Evolutionary conservation across 192 early-diverging fungal genomes (phyloP), one percentile per base, ranked within the genome.

Genomic region (Backusella liffmaniae): DNA sequence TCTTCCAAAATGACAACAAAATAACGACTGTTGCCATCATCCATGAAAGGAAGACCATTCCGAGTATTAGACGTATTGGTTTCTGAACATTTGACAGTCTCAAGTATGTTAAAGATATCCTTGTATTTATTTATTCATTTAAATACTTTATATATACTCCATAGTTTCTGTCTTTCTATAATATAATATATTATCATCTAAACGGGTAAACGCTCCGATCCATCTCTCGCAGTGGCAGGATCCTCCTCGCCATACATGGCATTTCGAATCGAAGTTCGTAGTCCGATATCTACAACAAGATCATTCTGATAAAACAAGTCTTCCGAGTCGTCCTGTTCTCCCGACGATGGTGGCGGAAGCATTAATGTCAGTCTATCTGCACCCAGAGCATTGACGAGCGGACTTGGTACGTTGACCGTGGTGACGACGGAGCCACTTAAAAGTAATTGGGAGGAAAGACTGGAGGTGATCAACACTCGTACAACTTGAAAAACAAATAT

Each of bases 241-340:
- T 76, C 75, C 37, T 79, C 78, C 51, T 81, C 80, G 0, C 72
- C 80, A 70, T 81, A 76, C 37, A 81, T 35, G 0, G 74, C 59
- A 70, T 81, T 81, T 44, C 80, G 76, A 21, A 77, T 66, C 1
- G 80, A 77, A 0, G 49, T 32, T 67, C 80, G 21, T 35, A 81
- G 15, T 8, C 76, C 67, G 18, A 81, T 73, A 66, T 81, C 80
- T 1, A 77, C 80, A 1, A 77, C 76, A 23, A 81, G 41, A 9
- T 73, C 80, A 30, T 76, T 51, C 32, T 77, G 29, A 41, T 77
- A 77, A 39, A 76, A 70, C 21, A 70, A 42, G 49, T 76, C 75
- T 36, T 76, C 79, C 0, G 32, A 44, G 15, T 67, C 70, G 0
- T 76, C 65, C n/a, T 74, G 56, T 18, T 34, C 36, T 26, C 69